Percentiles rank a stretch among this genome's conserved stretches.
Conservation (phyloP, 345 rosid genomes). For the Erodium maritimum region DNA sequence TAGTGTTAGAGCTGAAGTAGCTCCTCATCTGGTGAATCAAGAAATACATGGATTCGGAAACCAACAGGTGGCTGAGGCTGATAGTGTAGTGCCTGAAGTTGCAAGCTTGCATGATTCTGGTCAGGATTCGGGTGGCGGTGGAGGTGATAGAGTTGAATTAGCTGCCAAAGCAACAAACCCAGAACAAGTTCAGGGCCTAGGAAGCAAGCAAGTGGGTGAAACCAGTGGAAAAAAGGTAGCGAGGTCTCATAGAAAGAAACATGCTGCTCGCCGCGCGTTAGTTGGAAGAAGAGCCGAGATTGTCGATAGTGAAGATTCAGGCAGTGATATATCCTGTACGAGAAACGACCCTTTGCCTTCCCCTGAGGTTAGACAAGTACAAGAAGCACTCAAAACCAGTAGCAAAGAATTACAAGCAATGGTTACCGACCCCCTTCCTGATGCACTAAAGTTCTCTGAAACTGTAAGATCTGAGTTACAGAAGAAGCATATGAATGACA, state of each 20-base stretch:
- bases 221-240: background rate
- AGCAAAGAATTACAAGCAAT: constrained; percentile 25
- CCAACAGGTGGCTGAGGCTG: background rate
- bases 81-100: background rate
- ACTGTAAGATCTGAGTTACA: constrained; percentile 14
- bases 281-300: constrained; percentile 13
- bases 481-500: background rate
- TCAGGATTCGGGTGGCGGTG: background rate
- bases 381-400: constrained; percentile 32
- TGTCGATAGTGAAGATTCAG: constrained; percentile 12
- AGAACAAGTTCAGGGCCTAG: background rate
- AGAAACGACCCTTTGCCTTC: constrained; percentile 10
- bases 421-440: constrained; percentile 45
- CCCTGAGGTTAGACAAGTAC: constrained; percentile 23
- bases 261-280: constrained; percentile 6
- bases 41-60: background rate
- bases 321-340: background rate
- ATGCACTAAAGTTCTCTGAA: constrained; percentile 24
- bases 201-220: background rate
- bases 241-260: constrained; percentile 8
- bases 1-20: background rate
- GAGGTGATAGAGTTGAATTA: background rate
- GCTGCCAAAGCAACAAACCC: background rate
- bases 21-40: background rate
- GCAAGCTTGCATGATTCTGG: background rate